Base-by-base conservation (phyloP, 768 basidiomycete species). In the Termitomyces sp. region DNA sequence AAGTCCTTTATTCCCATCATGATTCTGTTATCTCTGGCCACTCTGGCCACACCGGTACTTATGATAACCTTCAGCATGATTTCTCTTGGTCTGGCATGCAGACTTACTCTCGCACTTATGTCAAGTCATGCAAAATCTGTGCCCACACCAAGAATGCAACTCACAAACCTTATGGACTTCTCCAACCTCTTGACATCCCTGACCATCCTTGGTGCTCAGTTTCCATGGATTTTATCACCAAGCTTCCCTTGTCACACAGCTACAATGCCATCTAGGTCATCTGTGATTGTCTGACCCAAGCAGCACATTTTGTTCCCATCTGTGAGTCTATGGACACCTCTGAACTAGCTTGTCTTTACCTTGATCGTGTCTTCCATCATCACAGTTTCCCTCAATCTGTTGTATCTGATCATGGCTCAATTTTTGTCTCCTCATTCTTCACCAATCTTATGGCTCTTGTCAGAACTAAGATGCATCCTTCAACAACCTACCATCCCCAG, bases 81-180 rank as follows among this genome's bases (percentile, higher is more conserved):
- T 81, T 74, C 60, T 76, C 67, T 3, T 83, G 78, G 79, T 79
- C 69, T 5, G 64, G 66, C 0, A 61, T 74, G 43, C 45, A 58
- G 26, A 64, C 55, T 37, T 63, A 64, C 37, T n/a, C 27, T 16
- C 6, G 3, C 12, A 22, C 52, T 8, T 53, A 53, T 18, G 16
- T 53, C 1, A 20, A 34, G 9, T 37, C 51, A 13, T 52, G 51
- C 26, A 22, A 36, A n/a, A 20, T 26, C 12, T 52, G 51, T 51
- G 10, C 12, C 18, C 46, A 24, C 24, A 27, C 27, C 5, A 48
- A 48, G 46, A 48, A 22, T 24, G 9, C 24, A 6, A 14, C 16
- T 48, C 46, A 48, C 18, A 48, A 48, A 27, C 46, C 46, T 18
- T 48, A 48, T 30, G 46, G 46, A 22, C 46, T 48, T 30, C 46